These are phyloP conservation scores for Mucor sp. DNA, from an alignment of 371 early-diverging fungal species.

Conservation along the genomic window DNA sequence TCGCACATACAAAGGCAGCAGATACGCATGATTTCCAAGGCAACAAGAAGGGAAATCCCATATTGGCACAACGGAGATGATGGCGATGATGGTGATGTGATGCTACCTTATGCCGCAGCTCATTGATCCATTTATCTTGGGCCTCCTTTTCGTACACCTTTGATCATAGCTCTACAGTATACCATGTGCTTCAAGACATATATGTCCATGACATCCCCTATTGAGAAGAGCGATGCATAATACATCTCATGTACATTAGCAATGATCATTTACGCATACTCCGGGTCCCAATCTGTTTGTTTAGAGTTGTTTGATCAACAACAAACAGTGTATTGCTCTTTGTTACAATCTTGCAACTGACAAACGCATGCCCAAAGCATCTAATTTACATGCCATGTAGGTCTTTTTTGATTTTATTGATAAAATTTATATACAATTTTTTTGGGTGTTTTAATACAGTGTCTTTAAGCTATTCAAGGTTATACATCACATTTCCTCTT, in stretches of 20 bases:
- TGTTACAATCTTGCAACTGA: neutral
- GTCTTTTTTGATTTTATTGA: neutral
- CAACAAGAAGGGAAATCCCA: neutral
- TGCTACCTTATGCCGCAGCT: neutral
- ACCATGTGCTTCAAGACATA: neutral
- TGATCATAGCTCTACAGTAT: neutral
- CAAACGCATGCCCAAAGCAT: neutral
- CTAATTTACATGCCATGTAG: neutral
- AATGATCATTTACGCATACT: neutral
- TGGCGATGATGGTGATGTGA: neutral
- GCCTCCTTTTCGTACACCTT: neutral
- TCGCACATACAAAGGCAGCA: neutral
- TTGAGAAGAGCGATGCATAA: neutral
- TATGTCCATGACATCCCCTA: neutral
- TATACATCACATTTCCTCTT: neutral
- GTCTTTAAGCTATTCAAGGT: neutral
- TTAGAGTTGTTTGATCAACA: neutral
- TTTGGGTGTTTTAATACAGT: neutral
- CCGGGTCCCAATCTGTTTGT: neutral
- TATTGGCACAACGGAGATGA: neutral
- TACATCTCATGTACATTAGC: no score
- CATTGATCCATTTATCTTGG: neutral
- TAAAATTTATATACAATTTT: neutral
- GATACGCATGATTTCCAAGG: neutral
- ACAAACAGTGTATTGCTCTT: neutral